phyloP scores from a whole-genome alignment of 768 basidiomycete genomes.

The Tephrocybe sp. region DNA sequence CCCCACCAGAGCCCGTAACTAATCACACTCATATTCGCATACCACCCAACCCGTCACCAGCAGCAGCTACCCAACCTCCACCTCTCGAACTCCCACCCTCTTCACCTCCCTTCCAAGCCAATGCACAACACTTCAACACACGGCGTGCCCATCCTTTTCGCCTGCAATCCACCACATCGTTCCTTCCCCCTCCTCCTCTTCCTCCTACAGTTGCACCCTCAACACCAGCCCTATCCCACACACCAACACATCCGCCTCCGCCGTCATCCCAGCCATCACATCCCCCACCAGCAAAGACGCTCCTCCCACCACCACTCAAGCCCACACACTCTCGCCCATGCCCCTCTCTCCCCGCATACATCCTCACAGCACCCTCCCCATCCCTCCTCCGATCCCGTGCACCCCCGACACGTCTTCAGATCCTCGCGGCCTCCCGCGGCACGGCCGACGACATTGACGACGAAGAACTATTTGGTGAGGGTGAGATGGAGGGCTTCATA shows the following conservation, averaged over 20 bases:
- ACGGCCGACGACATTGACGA: slow-evolving; percentile 52
- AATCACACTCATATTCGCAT: not conserved
- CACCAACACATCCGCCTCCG: too few relatives aligned
- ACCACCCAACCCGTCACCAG: too few relatives aligned
- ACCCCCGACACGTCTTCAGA: slow-evolving; percentile 65
- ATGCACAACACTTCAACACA: not conserved
- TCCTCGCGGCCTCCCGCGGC: slow-evolving; percentile 58
- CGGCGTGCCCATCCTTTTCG: too few relatives aligned
- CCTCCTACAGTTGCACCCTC: not conserved
- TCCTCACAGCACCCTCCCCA: slow-evolving; percentile 45
- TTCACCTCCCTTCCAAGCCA: slow-evolving; percentile 5
- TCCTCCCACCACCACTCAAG: too few relatives aligned
- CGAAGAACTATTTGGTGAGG: slow-evolving; percentile 70
- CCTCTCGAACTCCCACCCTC: not conserved
- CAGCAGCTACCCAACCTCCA: not conserved
- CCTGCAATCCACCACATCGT: too few relatives aligned
- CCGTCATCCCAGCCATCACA: too few relatives aligned
- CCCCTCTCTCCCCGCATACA: slow-evolving; percentile 35
- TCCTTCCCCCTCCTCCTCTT: not conserved
- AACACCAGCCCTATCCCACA: not conserved
- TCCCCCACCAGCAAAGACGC: too few relatives aligned
- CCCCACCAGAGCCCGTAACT: slow-evolving; percentile 7
- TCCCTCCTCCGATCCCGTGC: slow-evolving; percentile 24
- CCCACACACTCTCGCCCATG: not conserved
- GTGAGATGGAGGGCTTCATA: slow-evolving; percentile 64